phyloP scores from a whole-genome alignment of 768 basidiomycete species.

The Tricholomella constricta region DNA sequence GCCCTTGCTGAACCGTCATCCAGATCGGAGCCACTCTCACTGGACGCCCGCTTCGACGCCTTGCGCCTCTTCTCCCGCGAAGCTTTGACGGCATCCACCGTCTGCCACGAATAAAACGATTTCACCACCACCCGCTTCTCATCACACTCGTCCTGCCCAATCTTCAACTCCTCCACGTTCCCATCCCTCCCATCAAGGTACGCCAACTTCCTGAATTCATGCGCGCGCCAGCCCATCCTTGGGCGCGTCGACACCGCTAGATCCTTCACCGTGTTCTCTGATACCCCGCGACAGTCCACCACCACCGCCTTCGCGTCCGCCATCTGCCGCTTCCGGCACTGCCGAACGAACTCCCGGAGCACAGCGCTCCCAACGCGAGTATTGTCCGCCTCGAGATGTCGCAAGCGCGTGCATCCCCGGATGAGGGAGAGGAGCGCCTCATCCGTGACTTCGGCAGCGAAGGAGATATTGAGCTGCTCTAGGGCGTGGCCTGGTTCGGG shows the following conservation, averaged over 20 bases:
- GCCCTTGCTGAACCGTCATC: conserved; percentile 23
- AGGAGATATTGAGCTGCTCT: conserved; percentile 72
- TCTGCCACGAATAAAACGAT: conserved; percentile 87
- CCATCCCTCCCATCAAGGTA: conserved; percentile 75
- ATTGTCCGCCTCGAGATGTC: conserved; percentile 75
- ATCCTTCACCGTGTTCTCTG: conserved; percentile 65
- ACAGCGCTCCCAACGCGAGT: conserved; percentile 67
- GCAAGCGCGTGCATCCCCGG: conserved; percentile 59
- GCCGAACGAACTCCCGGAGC: conserved; percentile 67
- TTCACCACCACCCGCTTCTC: conserved; percentile 71
- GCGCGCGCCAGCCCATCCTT: conserved; percentile 72
- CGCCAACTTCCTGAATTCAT: conserved; percentile 66
- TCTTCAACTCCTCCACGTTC: conserved; percentile 59
- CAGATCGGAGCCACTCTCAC: conserved; percentile 36
- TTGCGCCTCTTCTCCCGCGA: conserved; percentile 70
- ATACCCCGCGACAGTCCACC: conserved; percentile 74
- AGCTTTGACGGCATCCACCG: conserved; percentile 72
- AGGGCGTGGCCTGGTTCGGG: conserved; percentile 64
- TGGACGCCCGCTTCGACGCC: conserved; percentile 45
- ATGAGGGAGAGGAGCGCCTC: conserved; percentile 67
- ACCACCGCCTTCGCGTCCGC: conserved; percentile 61
- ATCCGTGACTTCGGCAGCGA: conserved; percentile 63
- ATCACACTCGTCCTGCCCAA: conserved; percentile 84
- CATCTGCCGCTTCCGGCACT: conserved; percentile 48
- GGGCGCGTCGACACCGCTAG: conserved; percentile 61